Evolutionary conservation across 441 rosid species (phyloP), one percentile per base, ranked within the genome.

Genomic region (Eugenia klotzschiana): DNA sequence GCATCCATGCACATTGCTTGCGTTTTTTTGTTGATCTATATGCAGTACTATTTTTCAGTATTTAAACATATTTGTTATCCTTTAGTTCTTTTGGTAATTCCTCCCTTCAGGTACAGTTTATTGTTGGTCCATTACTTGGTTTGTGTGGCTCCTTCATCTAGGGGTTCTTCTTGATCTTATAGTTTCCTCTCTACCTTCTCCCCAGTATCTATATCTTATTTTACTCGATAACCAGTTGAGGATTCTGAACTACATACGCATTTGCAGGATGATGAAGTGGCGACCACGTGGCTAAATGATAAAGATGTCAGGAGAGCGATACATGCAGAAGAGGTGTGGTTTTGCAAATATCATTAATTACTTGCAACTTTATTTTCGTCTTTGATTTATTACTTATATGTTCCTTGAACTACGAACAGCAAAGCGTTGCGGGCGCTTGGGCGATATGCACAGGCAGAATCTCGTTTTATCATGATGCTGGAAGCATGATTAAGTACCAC

Each of bases 401-500:
- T 80, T 51, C 12, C 77, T 81, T 69, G 79, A n/a, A 51, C 82
- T 79, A 81, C 1, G 18, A 84, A 60, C 43, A 96, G 97, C 87
- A 51, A 85, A 87, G 82, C 23, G 54, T 82, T 82, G 87, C 88
- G 13, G 96, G 95, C 27, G n/a, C 27, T 25, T 96, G 98, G 97
- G 84, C 79, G 14, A 37, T 95, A 53, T 93, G 98, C 69, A 88
- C 97, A 5, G 54, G 55, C 89, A 87, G 87, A 46, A 80, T 95
- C 82, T 0, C 0, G 2, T 96, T 86, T 83, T 0, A 3, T 8
- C 91, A 88, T 82, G 91, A 91, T 69, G 87, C 90, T 58, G 97
- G 95, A 73, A 95, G 98, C 92, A 94, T 96, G 99, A 92, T 96
- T 79, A 74, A 79, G 51, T 89, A 60, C 88, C 99, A 96, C 89